Conservation (phyloP, 352 stramenopile species). For the Globisporangium barbulae region DNA sequence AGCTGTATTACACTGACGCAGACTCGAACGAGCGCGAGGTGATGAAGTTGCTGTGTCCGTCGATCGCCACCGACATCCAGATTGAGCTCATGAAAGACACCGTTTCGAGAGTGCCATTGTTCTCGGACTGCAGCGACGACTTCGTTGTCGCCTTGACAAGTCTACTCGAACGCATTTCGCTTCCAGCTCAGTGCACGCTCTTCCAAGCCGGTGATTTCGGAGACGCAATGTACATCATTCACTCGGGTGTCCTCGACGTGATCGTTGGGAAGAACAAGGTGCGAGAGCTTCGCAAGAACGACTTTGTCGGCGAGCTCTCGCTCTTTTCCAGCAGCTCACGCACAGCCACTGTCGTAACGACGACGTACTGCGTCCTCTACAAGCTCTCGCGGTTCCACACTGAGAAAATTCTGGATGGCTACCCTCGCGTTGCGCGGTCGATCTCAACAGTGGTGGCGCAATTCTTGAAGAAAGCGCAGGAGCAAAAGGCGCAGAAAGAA, state of each 20-base stretch:
- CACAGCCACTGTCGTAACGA: conserved; percentile 52
- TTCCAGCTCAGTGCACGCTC: conserved; percentile 52
- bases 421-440: conserved; percentile 34
- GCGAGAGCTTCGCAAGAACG: conserved; percentile 65
- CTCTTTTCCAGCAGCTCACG: conserved; percentile 57
- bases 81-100: conserved; percentile 58
- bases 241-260: conserved; percentile 63
- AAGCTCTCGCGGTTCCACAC: conserved; percentile 63
- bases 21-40: conserved; percentile 73
- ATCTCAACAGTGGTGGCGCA: conserved; percentile 27
- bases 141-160: conserved; percentile 66
- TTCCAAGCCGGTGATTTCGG: conserved; percentile 55
- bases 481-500: conserved; percentile 18
- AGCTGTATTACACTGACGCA: conserved; percentile 65
- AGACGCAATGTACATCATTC: conserved; percentile 77
- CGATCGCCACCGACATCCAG: conserved; percentile 74
- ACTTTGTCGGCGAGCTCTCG: conserved; percentile 71
- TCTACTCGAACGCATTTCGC: conserved; percentile 55
- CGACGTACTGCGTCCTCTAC: conserved; percentile 70
- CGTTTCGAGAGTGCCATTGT: conserved; percentile 50
- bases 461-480: conserved; percentile 15
- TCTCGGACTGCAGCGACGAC: conserved; percentile 45
- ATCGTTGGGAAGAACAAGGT: conserved; percentile 55
- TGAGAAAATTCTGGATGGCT: conserved; percentile 48
- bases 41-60: conserved; percentile 64